Conservation (phyloP, 441 rosid species). For the Adansonia grandidieri region DNA sequence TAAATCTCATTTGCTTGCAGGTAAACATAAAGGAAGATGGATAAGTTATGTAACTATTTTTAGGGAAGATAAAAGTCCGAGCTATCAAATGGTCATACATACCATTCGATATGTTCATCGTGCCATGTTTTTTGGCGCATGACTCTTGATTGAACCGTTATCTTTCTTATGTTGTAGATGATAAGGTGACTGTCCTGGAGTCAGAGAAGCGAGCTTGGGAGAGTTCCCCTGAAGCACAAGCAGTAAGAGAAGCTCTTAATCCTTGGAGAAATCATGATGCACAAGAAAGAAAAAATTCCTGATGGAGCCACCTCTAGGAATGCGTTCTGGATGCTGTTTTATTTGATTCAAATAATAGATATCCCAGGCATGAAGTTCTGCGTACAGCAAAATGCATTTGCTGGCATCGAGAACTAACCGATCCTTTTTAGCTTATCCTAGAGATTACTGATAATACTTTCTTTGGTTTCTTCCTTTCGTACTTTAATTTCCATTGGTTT, state of each 20-base stretch:
- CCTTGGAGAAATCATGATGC: slow-evolving; percentile 81
- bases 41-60: neutral
- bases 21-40: slow-evolving; percentile 1
- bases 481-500: neutral
- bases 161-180: slow-evolving; percentile 53
- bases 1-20: neutral
- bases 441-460: neutral
- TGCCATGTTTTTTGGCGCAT: neutral
- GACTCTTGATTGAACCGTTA: slow-evolving; percentile 10
- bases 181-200: slow-evolving; percentile 83
- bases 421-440: neutral
- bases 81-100: neutral
- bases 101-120: neutral
- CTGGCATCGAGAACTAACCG: neutral
- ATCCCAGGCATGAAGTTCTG: slow-evolving; percentile 5
- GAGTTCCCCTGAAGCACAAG: slow-evolving; percentile 78
- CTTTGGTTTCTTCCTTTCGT: neutral
- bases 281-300: slow-evolving; percentile 47
- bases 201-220: slow-evolving; percentile 90
- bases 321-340: slow-evolving; percentile 19
- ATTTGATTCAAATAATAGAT: slow-evolving; percentile 12
- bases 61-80: neutral
- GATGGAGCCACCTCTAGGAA: slow-evolving; percentile 14
- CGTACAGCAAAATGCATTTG: neutral
- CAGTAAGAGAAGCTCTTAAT: slow-evolving; percentile 77